Evolutionary conservation across 2,329 filamentous ascomycete species (phyloP).

Genomic region (Plectosphaerella cucumerina): DNA sequence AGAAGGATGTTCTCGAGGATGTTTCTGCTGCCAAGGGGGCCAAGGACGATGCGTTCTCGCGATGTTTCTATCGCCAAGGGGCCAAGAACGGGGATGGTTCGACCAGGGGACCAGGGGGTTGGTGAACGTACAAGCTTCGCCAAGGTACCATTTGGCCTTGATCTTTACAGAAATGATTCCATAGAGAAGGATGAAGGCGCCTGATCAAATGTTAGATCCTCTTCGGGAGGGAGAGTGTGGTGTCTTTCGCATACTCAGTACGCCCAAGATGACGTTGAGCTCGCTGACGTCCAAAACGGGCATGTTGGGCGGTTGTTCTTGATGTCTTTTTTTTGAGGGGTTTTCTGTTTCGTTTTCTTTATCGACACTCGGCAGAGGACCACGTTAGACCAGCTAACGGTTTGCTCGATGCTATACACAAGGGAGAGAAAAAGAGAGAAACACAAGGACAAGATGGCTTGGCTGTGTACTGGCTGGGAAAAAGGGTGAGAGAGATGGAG

Average conservation of each 20-base stretch:
- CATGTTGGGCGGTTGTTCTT: slow-evolving; percentile 16
- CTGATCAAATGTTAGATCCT: slow-evolving; percentile 19
- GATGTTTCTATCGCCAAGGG: not conserved
- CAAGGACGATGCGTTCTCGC: too few species aligned
- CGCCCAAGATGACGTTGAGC: slow-evolving; percentile 45
- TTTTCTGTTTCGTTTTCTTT: too few species aligned
- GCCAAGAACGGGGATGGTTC: not conserved
- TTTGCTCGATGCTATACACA: too few species aligned
- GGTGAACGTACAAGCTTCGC: slow-evolving; percentile 45
- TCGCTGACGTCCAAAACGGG: slow-evolving; percentile 16
- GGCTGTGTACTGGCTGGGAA: too few species aligned
- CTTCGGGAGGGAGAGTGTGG: not conserved
- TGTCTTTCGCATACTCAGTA: slow-evolving; percentile 36
- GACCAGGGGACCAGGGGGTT: not conserved
- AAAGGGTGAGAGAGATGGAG: too few species aligned
- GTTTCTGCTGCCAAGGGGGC: not conserved
- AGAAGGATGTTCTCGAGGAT: too few species aligned
- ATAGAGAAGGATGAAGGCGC: slow-evolving; percentile 41
- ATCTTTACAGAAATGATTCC: slow-evolving; percentile 47
- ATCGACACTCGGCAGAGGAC: too few species aligned
- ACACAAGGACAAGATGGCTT: too few species aligned
- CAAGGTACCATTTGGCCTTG: slow-evolving; percentile 48
- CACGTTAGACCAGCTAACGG: too few species aligned
- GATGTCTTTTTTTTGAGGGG: not conserved
- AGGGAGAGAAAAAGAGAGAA: too few species aligned